These are phyloP conservation scores for Pestalotiopsis sp. DNA, from an alignment of 2,329 filamentous ascomycete species.

Conservation along the genomic window DNA sequence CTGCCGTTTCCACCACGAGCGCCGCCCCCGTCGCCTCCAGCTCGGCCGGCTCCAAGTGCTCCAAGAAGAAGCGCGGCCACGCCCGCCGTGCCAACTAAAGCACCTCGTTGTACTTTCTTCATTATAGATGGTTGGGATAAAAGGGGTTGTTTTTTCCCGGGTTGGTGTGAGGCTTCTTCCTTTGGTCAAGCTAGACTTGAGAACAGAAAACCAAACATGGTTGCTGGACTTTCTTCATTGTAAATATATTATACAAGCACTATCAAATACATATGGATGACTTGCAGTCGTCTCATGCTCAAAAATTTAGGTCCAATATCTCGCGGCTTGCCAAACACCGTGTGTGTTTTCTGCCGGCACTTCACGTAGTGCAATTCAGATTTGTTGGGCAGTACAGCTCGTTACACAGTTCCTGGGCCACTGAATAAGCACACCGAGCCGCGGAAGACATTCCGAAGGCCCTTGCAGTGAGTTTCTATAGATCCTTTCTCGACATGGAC, in stretches of 20 bases:
- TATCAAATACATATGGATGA: background rate
- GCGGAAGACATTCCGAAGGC: no score
- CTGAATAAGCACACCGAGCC: no score
- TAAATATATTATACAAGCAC: slow-evolving; percentile 7
- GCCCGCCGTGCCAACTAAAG: background rate
- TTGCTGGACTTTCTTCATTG: slow-evolving; percentile 9
- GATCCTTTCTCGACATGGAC: no score
- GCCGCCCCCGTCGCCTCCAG: background rate
- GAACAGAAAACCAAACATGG: background rate
- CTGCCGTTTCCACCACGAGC: background rate
- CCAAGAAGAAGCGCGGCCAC: background rate
- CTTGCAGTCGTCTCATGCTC: background rate
- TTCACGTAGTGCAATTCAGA: no score
- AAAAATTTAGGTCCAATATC: background rate
- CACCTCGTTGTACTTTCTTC: background rate
- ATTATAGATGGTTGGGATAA: background rate
- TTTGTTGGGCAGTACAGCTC: no score
- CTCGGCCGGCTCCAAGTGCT: background rate
- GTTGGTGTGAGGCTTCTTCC: background rate
- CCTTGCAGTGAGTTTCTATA: no score
- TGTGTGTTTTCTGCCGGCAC: no score
- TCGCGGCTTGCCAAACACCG: no score
- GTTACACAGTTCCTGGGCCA: no score
- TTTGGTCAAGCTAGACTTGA: slow-evolving; percentile 8
- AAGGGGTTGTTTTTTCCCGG: background rate